phyloP scores from a whole-genome alignment of 768 basidiomycete genomes.

The Tricholoma sp. region DNA sequence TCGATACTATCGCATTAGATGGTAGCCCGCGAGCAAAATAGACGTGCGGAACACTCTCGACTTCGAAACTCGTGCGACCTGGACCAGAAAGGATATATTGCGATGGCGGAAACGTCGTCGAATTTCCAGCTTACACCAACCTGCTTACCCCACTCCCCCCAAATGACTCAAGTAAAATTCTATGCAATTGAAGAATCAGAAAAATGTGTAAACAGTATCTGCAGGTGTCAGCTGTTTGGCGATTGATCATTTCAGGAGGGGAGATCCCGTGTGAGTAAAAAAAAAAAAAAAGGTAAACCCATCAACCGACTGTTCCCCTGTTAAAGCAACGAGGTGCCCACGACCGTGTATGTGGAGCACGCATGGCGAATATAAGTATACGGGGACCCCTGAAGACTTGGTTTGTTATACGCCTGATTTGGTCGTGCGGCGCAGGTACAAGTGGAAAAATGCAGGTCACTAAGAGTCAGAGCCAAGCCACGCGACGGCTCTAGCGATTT shows the following conservation, averaged over 20 bases:
- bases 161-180: not conserved
- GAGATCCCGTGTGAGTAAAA: not conserved
- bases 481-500: no score
- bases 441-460: not conserved
- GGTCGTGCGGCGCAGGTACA: not conserved
- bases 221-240: not conserved
- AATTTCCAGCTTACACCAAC: constrained; percentile 7
- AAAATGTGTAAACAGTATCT: not conserved
- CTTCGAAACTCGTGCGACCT: constrained; percentile 14
- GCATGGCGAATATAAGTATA: not conserved
- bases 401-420: not conserved
- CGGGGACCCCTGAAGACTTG: not conserved
- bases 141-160: constrained; percentile 1
- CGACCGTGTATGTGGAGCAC: not conserved
- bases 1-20: constrained; percentile 9
- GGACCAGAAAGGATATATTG: constrained; percentile 11
- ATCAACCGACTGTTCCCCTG: not conserved
- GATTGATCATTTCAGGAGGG: not conserved
- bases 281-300: not conserved
- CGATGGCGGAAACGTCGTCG: constrained; percentile 2
- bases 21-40: constrained; percentile 20
- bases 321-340: not conserved
- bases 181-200: not conserved
- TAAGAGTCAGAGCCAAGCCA: no score
- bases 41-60: constrained; percentile 19